Evolutionary conservation across 2,329 filamentous ascomycete species (phyloP).

Genomic region (Pseudocercospora vitis): DNA sequence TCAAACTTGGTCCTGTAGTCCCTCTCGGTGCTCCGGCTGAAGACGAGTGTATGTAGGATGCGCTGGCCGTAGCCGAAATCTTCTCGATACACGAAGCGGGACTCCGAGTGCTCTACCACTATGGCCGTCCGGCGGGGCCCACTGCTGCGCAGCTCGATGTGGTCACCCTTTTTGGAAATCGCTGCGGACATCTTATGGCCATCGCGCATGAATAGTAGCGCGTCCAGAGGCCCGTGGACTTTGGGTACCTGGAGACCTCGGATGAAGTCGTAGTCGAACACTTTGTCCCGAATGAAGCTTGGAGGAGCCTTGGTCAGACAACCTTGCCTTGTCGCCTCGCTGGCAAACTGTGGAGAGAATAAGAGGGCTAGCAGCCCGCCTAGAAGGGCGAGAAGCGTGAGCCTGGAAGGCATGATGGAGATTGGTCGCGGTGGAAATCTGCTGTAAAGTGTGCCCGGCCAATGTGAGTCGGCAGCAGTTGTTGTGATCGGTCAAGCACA

Average conservation of each 20-base stretch:
- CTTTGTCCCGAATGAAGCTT: conserved; percentile 10
- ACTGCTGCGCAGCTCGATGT: conserved; percentile 11
- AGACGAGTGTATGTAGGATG: conserved; percentile 13
- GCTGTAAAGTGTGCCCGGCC: background rate
- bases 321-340: conserved; percentile 1
- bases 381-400: conserved; percentile 10
- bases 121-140: conserved; percentile 10
- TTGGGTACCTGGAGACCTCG: conserved; percentile 6
- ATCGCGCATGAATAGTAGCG: conserved; percentile 10
- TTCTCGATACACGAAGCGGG: conserved; percentile 17
- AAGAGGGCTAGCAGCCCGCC: conserved; percentile 8
- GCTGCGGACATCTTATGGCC: conserved; percentile 16
- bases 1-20: conserved; percentile 14
- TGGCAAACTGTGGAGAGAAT: conserved; percentile 16
- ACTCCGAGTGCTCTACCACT: conserved; percentile 6
- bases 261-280: conserved; percentile 17
- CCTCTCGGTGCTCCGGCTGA: background rate
- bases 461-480: too few species aligned
- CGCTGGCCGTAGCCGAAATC: conserved; percentile 7
- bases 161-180: conserved; percentile 11
- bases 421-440: background rate
- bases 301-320: conserved; percentile 11
- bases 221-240: conserved; percentile 15
- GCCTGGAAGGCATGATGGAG: conserved; percentile 10
- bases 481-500: too few species aligned